These are phyloP conservation scores for Candida koratica DNA, from an alignment of 805 yeast genomes.

Conservation along the genomic window DNA sequence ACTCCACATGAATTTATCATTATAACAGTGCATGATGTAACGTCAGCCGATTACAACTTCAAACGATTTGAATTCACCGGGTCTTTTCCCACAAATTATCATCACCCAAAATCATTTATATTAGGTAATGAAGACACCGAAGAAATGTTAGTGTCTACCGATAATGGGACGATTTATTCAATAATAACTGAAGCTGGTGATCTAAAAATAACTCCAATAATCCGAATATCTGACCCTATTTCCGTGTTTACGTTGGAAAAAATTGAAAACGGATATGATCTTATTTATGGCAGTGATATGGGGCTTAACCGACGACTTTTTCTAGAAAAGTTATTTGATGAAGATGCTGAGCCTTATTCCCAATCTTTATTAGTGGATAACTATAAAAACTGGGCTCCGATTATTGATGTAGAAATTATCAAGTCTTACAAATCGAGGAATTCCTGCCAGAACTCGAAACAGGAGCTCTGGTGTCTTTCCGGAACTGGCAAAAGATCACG, in stretches of 20 bases:
- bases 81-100: constrained; percentile 40
- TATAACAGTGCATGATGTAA: constrained; percentile 41
- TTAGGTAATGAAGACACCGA: constrained; percentile 15
- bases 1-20: constrained; percentile 29
- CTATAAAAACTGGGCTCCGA: constrained; percentile 47
- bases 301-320: constrained; percentile 36
- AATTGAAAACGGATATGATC: constrained; percentile 17
- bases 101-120: constrained; percentile 24
- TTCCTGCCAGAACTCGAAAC: constrained; percentile 18
- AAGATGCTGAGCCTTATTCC: constrained; percentile 17
- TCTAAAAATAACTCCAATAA: constrained; percentile 23
- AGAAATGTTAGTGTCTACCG: constrained; percentile 32
- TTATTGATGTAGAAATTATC: constrained; percentile 38
- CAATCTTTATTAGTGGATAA: constrained; percentile 23
- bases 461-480: constrained; percentile 44
- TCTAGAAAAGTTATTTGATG: constrained; percentile 22
- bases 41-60: constrained; percentile 45
- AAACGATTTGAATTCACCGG: constrained; percentile 18
- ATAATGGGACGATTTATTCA: constrained; percentile 32
- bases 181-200: constrained; percentile 21
- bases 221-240: constrained; percentile 34
- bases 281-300: constrained; percentile 40
- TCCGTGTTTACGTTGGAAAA: constrained; percentile 30
- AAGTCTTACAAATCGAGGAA: constrained; percentile 22
- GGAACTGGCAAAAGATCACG: constrained; percentile 34